Conservation (phyloP, 148 eudicot genomes). For the Chenopodium suecicum region DNA sequence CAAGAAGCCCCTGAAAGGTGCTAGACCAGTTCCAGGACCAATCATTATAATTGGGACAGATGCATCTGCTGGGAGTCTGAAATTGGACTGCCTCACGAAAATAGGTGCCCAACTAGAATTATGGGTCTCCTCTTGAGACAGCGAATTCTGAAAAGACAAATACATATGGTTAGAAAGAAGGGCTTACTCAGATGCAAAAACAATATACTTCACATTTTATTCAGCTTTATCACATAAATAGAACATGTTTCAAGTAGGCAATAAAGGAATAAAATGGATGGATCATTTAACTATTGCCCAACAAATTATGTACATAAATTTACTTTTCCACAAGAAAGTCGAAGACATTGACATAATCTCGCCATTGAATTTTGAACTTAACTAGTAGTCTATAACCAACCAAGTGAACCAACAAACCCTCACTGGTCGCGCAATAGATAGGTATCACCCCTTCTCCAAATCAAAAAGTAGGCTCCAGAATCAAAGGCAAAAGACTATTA, state of each 20-base stretch:
- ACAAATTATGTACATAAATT: background rate
- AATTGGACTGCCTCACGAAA: slow-evolving; percentile 88
- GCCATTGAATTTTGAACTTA: background rate
- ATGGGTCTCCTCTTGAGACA: slow-evolving; percentile 53
- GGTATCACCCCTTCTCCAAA: background rate
- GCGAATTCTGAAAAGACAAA: slow-evolving; percentile 61
- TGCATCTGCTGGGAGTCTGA: slow-evolving; percentile 78
- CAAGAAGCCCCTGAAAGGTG: slow-evolving; percentile 97
- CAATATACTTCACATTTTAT: background rate
- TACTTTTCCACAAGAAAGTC: background rate
- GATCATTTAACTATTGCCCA: background rate
- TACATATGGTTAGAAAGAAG: background rate
- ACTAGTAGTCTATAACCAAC: background rate
- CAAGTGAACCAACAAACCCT: background rate
- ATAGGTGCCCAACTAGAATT: slow-evolving; percentile 85
- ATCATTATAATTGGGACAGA: slow-evolving; percentile 86
- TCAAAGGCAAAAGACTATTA: background rate
- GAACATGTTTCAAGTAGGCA: background rate
- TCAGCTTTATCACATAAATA: background rate
- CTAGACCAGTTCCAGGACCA: slow-evolving; percentile 98
- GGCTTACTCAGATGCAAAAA: background rate
- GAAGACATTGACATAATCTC: background rate
- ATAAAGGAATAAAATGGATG: background rate
- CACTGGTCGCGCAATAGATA: background rate
- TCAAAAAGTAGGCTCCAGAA: background rate